Conservation (phyloP, 495 filamentous ascomycete species). For the Daldinia childiae region DNA sequence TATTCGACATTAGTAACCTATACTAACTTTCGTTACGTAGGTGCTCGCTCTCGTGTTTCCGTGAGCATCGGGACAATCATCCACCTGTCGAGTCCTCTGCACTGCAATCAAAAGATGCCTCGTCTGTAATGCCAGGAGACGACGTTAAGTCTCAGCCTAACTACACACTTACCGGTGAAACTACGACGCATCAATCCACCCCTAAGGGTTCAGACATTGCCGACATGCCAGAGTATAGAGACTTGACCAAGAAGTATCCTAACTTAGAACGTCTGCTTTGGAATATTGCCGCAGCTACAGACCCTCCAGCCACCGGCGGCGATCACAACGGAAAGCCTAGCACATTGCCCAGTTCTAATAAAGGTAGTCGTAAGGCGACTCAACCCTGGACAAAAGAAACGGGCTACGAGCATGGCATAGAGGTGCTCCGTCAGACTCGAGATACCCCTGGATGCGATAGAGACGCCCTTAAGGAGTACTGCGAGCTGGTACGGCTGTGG, state of each 20-base stretch:
- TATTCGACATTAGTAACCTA: background rate
- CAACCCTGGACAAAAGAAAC: conserved; percentile 42
- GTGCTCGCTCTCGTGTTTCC: conserved; percentile 75
- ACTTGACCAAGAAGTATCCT: conserved; percentile 40
- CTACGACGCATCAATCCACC: background rate
- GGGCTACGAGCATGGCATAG: conserved; percentile 41
- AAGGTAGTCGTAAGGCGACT: conserved; percentile 25
- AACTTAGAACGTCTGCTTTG: conserved; percentile 42
- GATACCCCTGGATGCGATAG: conserved; percentile 44
- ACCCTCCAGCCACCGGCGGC: conserved; percentile 30
- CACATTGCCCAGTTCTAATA: background rate
- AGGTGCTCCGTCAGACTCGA: conserved; percentile 38
- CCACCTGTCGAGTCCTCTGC: conserved; percentile 23
- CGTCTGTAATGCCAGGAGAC: background rate
- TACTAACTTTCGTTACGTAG: conserved; percentile 51
- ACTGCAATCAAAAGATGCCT: background rate
- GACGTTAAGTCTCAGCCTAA: background rate
- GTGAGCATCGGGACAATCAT: conserved; percentile 63
- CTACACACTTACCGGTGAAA: background rate
- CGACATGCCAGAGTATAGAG: conserved; percentile 44
- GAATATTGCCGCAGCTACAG: conserved; percentile 45
- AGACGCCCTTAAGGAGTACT: conserved; percentile 45
- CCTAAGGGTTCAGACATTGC: conserved; percentile 33
- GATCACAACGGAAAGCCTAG: background rate
- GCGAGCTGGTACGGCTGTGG: conserved; percentile 40